phyloP scores from a whole-genome alignment of 257 asterid genomes.

The Fraxinus quadrangulata region DNA sequence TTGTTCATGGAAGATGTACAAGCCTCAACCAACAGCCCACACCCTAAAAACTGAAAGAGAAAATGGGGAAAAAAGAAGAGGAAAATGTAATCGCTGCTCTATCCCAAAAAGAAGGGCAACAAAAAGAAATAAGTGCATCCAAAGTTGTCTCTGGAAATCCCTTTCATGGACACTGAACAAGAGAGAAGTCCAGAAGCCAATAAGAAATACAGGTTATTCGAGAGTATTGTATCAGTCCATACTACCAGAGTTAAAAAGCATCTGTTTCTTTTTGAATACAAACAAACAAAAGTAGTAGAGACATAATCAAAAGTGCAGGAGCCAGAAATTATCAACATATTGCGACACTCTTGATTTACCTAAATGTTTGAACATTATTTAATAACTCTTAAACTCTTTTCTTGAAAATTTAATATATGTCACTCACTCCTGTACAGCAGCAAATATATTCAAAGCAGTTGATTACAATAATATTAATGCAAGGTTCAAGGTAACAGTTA shows the following conservation, averaged over 20 bases:
- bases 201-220: background rate
- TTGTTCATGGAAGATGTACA: background rate
- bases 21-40: background rate
- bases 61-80: background rate
- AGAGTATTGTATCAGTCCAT: background rate
- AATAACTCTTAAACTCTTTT: background rate
- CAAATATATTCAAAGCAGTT: background rate
- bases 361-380: background rate
- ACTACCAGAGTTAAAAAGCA: background rate
- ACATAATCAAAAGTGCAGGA: background rate
- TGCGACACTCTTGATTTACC: background rate
- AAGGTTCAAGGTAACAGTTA: background rate
- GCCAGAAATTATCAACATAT: background rate
- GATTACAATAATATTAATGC: constrained; percentile 1
- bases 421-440: background rate
- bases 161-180: background rate
- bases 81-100: background rate
- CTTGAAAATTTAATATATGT: background rate
- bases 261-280: background rate
- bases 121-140: background rate
- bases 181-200: background rate
- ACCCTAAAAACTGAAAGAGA: background rate
- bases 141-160: background rate
- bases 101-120: background rate
- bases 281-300: background rate